Conservation (phyloP, 345 rosid species). For the Gossypium arboreum region DNA sequence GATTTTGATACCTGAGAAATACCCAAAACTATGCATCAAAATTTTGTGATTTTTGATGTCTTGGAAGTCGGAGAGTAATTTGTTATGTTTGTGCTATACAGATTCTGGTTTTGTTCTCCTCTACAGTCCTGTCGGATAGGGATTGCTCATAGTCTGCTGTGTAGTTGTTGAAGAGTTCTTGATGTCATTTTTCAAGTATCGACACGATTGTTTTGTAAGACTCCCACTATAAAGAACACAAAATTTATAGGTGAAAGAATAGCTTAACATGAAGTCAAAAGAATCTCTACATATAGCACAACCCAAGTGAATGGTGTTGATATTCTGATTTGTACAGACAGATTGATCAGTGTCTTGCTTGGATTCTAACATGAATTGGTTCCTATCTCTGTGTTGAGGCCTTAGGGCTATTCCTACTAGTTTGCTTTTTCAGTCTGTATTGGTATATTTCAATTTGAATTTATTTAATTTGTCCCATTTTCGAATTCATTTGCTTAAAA, state of each 20-base stretch:
- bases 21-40: not conserved
- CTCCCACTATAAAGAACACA: conserved; percentile 32
- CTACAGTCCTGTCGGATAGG: conserved; percentile 21
- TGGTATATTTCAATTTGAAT: no score
- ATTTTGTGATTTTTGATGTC: not conserved
- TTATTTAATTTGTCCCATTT: no score
- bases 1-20: not conserved
- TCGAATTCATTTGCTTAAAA: no score
- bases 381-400: not conserved
- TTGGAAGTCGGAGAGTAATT: not conserved
- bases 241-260: conserved; percentile 19
- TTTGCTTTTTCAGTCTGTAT: no score
- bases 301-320: no score
- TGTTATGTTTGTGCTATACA: conserved; percentile 13
- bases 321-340: conserved; percentile 38
- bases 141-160: conserved; percentile 10
- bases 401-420: no score
- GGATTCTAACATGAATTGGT: conserved; percentile 23
- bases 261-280: conserved; percentile 8
- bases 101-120: conserved; percentile 22
- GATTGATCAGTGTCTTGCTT: conserved; percentile 25
- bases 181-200: not conserved
- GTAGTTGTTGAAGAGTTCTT: conserved; percentile 7
- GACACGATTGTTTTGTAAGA: conserved; percentile 24
- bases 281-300: not conserved